Base-by-base conservation (phyloP, 2,329 filamentous ascomycete genomes). In the Pseudocercospora eumusae region DNA sequence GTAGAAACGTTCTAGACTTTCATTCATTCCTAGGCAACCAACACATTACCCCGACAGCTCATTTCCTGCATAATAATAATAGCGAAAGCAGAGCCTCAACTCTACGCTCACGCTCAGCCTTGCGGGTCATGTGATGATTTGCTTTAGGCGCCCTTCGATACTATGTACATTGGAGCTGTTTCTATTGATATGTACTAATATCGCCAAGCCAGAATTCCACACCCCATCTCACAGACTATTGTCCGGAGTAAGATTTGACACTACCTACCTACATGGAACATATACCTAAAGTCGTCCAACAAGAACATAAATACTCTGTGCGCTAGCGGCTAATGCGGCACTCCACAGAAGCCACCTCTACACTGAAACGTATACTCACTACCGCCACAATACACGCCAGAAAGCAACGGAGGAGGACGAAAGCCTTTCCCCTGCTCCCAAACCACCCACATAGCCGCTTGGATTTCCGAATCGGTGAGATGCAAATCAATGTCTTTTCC, bases 41-140 rank as follows among this genome's bases (percentile, higher is more conserved):
- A 50, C 45, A 50, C 45, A 21, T 50, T 9, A 50, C 45, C 45
- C 15, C 8, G 45, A 50, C 23, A 23, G 45, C 45, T 50, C 45
- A 50, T 50, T 27, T 50, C 45, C 21, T 23, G 20, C 13, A 23
- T 10, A 50, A 50, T 27, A 23, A 23, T 10, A 50, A 50, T 27
- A 23, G 20, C 21, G 20, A 13, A 2, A 20, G 23, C 45, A 50
- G 45, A 50, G 45, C 47, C 47, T 15, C 47, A 40, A 47, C 44
- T 23, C 18, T 20, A 45, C n/a, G 40, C 9, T 44, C 20, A 21
- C n/a, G n/a, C n/a, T n/a, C n/a, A n/a, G n/a, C n/a, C n/a, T n/a
- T n/a, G n/a, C n/a, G n/a, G n/a, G n/a, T n/a, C n/a, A n/a, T n/a
- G 28, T 11, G 9, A 31, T 31, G 9, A 4, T 31, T 11, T 31